Base-by-base conservation (phyloP, 129 eudicot species). In the Flaveria ramosissima region DNA sequence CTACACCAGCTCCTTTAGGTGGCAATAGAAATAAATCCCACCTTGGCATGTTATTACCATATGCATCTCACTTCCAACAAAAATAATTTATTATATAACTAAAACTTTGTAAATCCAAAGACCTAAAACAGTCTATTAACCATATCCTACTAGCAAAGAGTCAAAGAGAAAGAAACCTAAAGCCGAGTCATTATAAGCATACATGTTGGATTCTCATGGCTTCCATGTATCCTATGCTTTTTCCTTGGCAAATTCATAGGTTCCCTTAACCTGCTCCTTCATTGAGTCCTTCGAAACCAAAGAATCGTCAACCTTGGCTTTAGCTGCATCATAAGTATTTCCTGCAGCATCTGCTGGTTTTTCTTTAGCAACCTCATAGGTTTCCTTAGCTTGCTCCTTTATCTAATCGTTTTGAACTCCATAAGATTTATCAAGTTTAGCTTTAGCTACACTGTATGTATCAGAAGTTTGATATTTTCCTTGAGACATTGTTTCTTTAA, bases 181-280 rank as follows among this genome's bases (percentile, higher is more conserved):
- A 60, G 17, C 56, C 11, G 20, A 55, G 32, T 3, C 42, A 2
- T n/a, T 66, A 51, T 9, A 64, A 36, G 16, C 47, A n/a, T 73
- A 65, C 56, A 57, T 53, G 13, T 39, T 48, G 11, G 70, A 20
- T 60, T 51, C 68, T 76, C 42, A 72, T 57, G 68, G 57, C 66
- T 72, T 80, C 45, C 69, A 72, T 20, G 23, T 46, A 32, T 17
- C 84, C 66, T 78, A 71, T 77, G 81, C 80, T 68, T 70, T 85
- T 79, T 85, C 92, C 76, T 89, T 89, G 6, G 85, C 88, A 23
- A 75, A 76, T 77, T 83, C 89, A 24, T 76, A 85, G 4, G 15
- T 73, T 53, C 65, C 73, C 78, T 76, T 87, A 9, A 70, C 92
- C 62, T 71, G 39, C 6, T 79, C 80, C 9, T 67, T 68, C 74